Conservation (phyloP, 2,329 filamentous ascomycete species). For the Fusarium hostae region DNA sequence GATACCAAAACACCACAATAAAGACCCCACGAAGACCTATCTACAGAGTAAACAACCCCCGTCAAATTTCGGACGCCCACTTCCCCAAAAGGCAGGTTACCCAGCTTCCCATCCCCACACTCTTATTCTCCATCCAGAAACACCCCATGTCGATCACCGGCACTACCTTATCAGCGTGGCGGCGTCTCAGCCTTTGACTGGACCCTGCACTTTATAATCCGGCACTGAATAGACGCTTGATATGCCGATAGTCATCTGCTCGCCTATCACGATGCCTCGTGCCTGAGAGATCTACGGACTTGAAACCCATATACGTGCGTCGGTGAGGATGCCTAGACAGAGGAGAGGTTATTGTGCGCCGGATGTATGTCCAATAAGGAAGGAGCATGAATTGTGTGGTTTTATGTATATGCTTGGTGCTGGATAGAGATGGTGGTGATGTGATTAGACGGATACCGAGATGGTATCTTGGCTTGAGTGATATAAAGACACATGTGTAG, state of each 20-base stretch:
- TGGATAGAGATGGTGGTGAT: neutral
- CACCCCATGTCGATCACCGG: conserved; percentile 17
- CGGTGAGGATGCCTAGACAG: conserved; percentile 17
- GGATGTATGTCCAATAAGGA: conserved; percentile 29
- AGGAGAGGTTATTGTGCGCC: conserved; percentile 10
- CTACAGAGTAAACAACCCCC: neutral
- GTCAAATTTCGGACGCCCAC: conserved; percentile 17
- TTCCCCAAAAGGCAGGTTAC: conserved; percentile 37
- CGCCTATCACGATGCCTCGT: conserved; percentile 38
- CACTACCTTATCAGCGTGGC: conserved; percentile 34
- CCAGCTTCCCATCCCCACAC: conserved; percentile 18
- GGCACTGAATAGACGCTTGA: conserved; percentile 10
- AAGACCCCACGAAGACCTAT: neutral
- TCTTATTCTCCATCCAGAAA: neutral
- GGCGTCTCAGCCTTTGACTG: conserved; percentile 25
- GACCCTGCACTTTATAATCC: conserved; percentile 13
- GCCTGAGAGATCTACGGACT: conserved; percentile 24
- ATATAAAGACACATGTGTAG: conserved; percentile 26
- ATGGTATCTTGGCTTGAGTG: neutral
- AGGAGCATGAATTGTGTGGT: conserved; percentile 18
- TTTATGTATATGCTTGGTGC: conserved; percentile 4
- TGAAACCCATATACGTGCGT: conserved; percentile 20
- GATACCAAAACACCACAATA: neutral
- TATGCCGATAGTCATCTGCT: conserved; percentile 1
- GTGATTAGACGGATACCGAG: neutral